Base-by-base conservation (phyloP, 768 basidiomycete genomes). In the Kwoniella botswanensis region DNA sequence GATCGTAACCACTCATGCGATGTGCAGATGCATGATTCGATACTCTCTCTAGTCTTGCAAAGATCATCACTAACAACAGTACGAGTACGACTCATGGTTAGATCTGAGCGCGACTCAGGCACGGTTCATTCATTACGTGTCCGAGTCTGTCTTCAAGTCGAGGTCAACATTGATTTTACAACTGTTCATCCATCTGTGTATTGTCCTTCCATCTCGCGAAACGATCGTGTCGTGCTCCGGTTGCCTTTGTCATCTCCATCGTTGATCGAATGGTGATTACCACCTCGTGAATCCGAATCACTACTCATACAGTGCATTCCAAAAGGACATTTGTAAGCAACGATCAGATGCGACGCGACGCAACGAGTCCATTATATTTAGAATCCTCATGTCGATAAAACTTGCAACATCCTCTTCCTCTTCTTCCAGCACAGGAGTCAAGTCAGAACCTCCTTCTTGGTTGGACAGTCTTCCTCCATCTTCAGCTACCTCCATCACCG, bases 101-200 rank as follows among this genome's bases (percentile, higher is more conserved):
- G 13, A 56, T 1, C n/a, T 7, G 21, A 58, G 22, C 57, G 57
- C 57, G 57, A 58, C 57, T 41, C 57, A 58, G 57, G 57, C 57
- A 58, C 57, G 11, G 6, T 15, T 4, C n/a, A 21, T 52, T 52
- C 50, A 55, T 21, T 55, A n/a, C 54, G 18, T 24, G 50, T 7
- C 4, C 50, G 15, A 52, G 46, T 50, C 12, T 50, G 46, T 50
- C 13, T 1, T 50, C 35, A 35, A 35, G 18, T 50, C 46, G 46
- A 15, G 12, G 46, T 12, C 46, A 50, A 50, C 46, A 55, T n/a
- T 11, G 24, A 55, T 55, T 15, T 52, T 1, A 21, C 15, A 52
- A 53, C 52, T 17, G 52, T 17, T 11, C 52, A 53, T 21, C 12
- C 52, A 21, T 15, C 15, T 1, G 52, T 53, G 17, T 17, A 21